Evolutionary conservation across 345 rosid genomes (phyloP).

Genomic region (Cardamine chenopodiifolia): DNA sequence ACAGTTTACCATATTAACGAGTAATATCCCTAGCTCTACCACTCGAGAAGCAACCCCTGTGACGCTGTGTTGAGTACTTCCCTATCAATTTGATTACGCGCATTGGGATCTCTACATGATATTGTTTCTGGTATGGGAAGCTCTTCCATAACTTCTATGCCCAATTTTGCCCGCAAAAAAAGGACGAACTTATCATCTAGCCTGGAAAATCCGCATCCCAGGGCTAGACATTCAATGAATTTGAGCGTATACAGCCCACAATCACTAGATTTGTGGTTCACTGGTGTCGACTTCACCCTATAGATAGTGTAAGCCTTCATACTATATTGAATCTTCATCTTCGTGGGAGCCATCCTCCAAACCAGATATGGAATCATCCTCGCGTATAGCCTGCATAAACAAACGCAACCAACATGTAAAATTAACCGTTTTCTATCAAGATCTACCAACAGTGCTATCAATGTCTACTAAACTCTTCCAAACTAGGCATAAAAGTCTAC

Average conservation of each 20-base stretch:
- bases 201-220: background rate
- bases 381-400: background rate
- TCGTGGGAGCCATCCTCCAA: background rate
- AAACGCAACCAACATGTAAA: background rate
- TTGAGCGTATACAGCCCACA: background rate
- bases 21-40: background rate
- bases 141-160: background rate
- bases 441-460: background rate
- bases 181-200: background rate
- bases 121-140: background rate
- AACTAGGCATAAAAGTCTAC: background rate
- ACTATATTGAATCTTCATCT: background rate
- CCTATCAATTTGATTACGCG: background rate
- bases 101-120: background rate
- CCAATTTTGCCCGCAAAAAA: background rate
- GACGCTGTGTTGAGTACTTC: background rate
- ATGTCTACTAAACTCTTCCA: background rate
- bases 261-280: background rate
- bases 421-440: background rate
- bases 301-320: background rate
- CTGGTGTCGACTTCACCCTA: background rate
- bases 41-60: background rate
- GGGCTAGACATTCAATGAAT: background rate
- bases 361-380: background rate
- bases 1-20: background rate